Evolutionary conservation across 805 yeast species (phyloP).

Genomic region (Kockiozyma suomiensis): DNA sequence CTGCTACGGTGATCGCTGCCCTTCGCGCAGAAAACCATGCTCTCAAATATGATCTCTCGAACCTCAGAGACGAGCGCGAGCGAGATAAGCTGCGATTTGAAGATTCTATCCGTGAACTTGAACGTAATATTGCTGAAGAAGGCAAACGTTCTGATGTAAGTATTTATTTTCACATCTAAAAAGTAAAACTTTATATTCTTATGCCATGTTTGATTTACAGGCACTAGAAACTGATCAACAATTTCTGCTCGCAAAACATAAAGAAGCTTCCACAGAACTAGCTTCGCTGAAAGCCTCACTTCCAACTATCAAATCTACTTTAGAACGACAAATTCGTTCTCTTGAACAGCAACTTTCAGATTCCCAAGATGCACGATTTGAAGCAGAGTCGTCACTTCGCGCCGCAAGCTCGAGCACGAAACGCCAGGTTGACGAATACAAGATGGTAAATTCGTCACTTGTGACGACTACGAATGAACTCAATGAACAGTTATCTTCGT

Average conservation of each 20-base stretch:
- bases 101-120: conserved; percentile 39
- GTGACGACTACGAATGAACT: conserved; percentile 40
- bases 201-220: conserved; percentile 20
- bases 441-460: conserved; percentile 32
- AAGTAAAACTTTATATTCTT: no score
- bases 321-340: conserved; percentile 42
- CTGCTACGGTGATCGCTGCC: conserved; percentile 5
- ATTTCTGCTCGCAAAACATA: conserved; percentile 45
- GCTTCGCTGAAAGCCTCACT: conserved; percentile 38
- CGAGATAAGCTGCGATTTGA: conserved; percentile 43
- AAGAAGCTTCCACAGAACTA: conserved; percentile 40
- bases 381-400: conserved; percentile 35
- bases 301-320: conserved; percentile 36
- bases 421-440: conserved; percentile 35
- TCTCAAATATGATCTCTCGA: conserved; percentile 45
- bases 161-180: not conserved
- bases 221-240: conserved; percentile 45
- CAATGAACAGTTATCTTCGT: conserved; percentile 39
- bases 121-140: conserved; percentile 40
- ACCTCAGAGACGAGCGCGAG: conserved; percentile 48
- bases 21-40: conserved; percentile 33
- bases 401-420: conserved; percentile 6
- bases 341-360: conserved; percentile 44
- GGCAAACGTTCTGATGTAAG: conserved; percentile 41
- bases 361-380: conserved; percentile 34